Base-by-base conservation (phyloP, 2,329 filamentous ascomycete genomes). In the Whalleya microplaca region DNA sequence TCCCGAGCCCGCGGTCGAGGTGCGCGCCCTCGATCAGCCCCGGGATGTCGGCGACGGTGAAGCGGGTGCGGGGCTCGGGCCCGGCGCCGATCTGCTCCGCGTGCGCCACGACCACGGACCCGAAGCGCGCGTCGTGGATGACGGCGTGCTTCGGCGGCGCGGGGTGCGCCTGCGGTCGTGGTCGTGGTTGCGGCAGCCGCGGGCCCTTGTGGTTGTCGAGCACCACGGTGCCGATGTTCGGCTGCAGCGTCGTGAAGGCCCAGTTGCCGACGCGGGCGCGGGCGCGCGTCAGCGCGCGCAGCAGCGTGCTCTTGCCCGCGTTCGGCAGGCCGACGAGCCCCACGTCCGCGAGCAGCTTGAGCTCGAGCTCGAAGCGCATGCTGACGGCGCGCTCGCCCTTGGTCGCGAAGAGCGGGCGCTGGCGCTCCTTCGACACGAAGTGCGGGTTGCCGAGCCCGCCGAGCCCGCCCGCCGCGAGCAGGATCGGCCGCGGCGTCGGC, bases 201-300 rank as follows among this genome's bases (percentile, higher is more conserved):
- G n/a, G n/a, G n/a, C 93, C 92, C 55, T 86, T 87, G 76, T 95
- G 85, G 71, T 93, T 85, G 73, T 99, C 95, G 10, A 99, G 83
- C 14, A 98, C 89, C 6, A 99, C 92, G 0, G 95, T 99, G 48
- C 95, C 95, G 52, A 99, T 96, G 65, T 96, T 97, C 2, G 95
- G 95, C 65, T 93, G 89, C 8, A 99, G 80, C 0, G 95, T 99
- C 2, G 95, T 99, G 72, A 99, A 99, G 9, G 92, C 94, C 95
- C 95, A 99, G 71, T 90, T 88, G 41, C 95, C 95, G 27, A 99
- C 87, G 41, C 95, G 85, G 1, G 95, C 91, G 57, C 92, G 88
- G 71, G 91, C 96, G 72, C 93, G 93, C 66, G 88, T 96, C 66
- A 99, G 78, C 2, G 93, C 88, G 18, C 95, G 87, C 16, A 98